phyloP scores from a whole-genome alignment of 768 basidiomycete species.

The Xanthoconium stramineum region DNA sequence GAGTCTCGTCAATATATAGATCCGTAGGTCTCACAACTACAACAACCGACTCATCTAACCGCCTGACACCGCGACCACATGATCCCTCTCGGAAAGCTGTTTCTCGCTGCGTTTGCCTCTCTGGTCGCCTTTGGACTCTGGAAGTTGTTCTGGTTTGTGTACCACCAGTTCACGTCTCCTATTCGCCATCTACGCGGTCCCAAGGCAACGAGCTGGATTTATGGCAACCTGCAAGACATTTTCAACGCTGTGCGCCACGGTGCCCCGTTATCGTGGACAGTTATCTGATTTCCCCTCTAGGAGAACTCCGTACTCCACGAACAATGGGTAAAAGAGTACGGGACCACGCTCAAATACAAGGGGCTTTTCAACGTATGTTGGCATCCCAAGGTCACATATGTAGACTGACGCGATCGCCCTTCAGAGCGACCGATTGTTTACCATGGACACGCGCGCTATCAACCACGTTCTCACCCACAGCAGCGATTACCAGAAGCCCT shows the following conservation, averaged over 20 bases:
- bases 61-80: conserved; percentile 1
- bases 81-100: conserved; percentile 1
- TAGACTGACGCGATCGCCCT: not conserved
- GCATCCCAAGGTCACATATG: too few relatives aligned
- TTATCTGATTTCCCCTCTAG: not conserved
- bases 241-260: conserved; percentile 34
- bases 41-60: too few relatives aligned
- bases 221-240: conserved; percentile 49
- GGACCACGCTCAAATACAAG: conserved; percentile 10
- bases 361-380: conserved; percentile 8
- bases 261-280: not conserved
- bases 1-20: too few relatives aligned
- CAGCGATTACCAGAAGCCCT: conserved; percentile 49
- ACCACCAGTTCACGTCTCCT: conserved; percentile 39
- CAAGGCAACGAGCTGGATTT: conserved; percentile 41
- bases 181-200: conserved; percentile 46
- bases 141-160: conserved; percentile 21
- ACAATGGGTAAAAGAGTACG: conserved; percentile 15
- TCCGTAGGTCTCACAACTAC: too few relatives aligned
- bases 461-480: conserved; percentile 56
- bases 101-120: conserved; percentile 2
- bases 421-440: conserved; percentile 44
- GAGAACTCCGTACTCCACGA: conserved; percentile 9
- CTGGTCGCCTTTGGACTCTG: conserved; percentile 1
- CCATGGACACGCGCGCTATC: conserved; percentile 59